A percentile compares a stretch with the other conserved stretches of the same genome.
Evolutionary conservation across 2,329 filamentous ascomycete genomes (phyloP).

Genomic region (Nakataea oryzae): DNA sequence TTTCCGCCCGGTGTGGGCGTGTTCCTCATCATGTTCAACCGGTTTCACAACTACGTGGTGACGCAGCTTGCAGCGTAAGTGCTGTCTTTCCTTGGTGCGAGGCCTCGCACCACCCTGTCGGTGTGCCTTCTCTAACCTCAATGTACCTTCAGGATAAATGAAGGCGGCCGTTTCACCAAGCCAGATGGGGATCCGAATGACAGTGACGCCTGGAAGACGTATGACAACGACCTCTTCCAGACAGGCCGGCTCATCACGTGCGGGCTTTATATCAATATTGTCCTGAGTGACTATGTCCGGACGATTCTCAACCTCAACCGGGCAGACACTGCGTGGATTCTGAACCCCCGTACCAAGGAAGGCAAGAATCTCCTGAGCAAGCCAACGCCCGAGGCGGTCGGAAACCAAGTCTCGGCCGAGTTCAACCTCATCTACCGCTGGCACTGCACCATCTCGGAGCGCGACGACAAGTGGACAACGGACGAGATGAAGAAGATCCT

Average conservation of each 20-base stretch:
- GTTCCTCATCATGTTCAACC: constrained; percentile 57
- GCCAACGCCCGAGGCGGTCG: constrained; percentile 25
- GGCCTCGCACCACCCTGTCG: background rate
- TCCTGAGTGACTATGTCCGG: constrained; percentile 27
- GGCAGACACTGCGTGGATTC: constrained; percentile 16
- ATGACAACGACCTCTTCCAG: constrained; percentile 28
- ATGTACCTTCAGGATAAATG: constrained; percentile 47
- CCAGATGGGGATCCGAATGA: constrained; percentile 18
- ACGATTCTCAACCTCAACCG: constrained; percentile 26
- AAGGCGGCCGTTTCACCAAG: constrained; percentile 49
- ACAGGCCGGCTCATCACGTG: constrained; percentile 34
- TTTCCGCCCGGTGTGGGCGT: constrained; percentile 61
- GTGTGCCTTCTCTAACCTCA: background rate
- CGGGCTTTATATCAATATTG: constrained; percentile 44
- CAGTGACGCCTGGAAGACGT: constrained; percentile 21
- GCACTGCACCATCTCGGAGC: constrained; percentile 30
- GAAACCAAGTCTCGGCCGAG: constrained; percentile 39
- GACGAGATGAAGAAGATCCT: constrained; percentile 23
- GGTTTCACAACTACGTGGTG: constrained; percentile 59
- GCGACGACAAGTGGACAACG: constrained; percentile 33
- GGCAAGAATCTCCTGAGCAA: constrained; percentile 13
- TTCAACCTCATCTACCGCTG: constrained; percentile 44
- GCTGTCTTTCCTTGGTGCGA: background rate
- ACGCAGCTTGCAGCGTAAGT: constrained; percentile 3
- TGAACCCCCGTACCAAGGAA: constrained; percentile 18